A percentile compares a stretch with the other conserved stretches of the same genome.
Conservation (phyloP, 805 yeast species). For the Brettanomyces sp. region DNA sequence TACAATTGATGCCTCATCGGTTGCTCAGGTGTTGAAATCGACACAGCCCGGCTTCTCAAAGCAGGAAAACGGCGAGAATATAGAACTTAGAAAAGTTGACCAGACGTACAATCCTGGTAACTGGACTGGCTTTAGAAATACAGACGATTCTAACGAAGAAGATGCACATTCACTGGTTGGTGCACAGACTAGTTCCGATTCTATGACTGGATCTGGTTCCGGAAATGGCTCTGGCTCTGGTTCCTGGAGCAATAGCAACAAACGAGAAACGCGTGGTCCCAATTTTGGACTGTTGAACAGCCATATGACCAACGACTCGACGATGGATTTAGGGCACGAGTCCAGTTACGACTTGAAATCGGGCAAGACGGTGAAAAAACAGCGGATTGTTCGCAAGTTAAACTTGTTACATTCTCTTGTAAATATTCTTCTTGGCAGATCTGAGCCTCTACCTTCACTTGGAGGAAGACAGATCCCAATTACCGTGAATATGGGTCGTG, state of each 20-base stretch:
- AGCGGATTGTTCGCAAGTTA: too few relatives aligned
- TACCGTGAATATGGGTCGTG: constrained; percentile 30
- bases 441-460: constrained; percentile 41
- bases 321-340: constrained; percentile 14
- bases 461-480: constrained; percentile 76
- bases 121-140: constrained; percentile 11
- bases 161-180: not conserved
- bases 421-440: constrained; percentile 31
- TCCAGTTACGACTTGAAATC: not conserved
- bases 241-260: too few relatives aligned
- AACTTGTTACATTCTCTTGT: not conserved
- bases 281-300: not conserved
- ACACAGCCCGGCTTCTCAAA: not conserved
- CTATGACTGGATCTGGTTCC: too few relatives aligned
- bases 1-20: not conserved
- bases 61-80: constrained; percentile 3
- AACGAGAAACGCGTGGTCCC: not conserved
- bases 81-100: constrained; percentile 25
- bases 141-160: constrained; percentile 5
- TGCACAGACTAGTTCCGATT: constrained; percentile 1
- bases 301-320: constrained; percentile 12
- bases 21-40: constrained; percentile 1
- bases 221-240: too few relatives aligned
- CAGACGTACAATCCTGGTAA: constrained; percentile 20
- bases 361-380: too few relatives aligned